Evolutionary conservation across 306 rosid species (phyloP).

Genomic region (Prunus salicina): DNA sequence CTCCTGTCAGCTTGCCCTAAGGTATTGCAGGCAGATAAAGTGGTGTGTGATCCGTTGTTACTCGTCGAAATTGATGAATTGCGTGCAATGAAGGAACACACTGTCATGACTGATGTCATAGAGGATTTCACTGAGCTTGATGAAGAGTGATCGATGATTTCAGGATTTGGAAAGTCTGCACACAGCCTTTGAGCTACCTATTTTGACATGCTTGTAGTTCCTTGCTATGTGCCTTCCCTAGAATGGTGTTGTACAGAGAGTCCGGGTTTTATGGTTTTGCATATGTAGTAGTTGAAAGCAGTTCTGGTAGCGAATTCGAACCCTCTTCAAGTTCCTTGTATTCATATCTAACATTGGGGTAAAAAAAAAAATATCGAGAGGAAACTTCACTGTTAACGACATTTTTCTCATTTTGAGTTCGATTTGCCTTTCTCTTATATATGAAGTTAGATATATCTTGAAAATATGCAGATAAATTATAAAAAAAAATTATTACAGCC

Average conservation of each 20-base stretch:
- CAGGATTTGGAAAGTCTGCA: neutral
- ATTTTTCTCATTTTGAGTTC: too few species aligned
- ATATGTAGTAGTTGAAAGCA: neutral
- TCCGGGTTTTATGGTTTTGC: neutral
- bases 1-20: conserved; percentile 65
- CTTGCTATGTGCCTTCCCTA: neutral
- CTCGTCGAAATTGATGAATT: conserved; percentile 66
- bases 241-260: neutral
- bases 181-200: neutral
- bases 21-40: conserved; percentile 38
- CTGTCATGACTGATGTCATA: conserved; percentile 24
- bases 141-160: conserved; percentile 39
- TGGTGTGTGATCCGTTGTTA: conserved; percentile 58
- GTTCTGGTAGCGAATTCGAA: neutral
- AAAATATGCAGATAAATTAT: too few species aligned
- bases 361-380: too few species aligned
- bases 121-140: conserved; percentile 72
- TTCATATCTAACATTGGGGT: neutral
- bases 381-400: too few species aligned
- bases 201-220: neutral
- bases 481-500: too few species aligned
- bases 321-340: neutral
- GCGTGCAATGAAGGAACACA: conserved; percentile 45
- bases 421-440: too few species aligned
- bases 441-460: too few species aligned